phyloP scores from a whole-genome alignment of 306 rosid species.

The Fragaria nilgerrensis region DNA sequence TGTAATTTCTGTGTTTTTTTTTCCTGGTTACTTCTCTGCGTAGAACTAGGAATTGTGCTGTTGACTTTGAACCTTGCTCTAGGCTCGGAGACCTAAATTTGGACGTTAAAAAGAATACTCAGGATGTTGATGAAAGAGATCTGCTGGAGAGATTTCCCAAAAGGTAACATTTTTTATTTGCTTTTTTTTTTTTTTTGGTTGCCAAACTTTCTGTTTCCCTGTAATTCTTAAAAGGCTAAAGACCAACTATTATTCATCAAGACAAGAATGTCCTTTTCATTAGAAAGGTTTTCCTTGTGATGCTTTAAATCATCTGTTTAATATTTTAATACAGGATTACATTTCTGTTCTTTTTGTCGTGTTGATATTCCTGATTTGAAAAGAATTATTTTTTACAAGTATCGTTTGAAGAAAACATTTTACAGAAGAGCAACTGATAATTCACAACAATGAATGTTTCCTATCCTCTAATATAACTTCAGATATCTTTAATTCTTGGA shows the following conservation, averaged over 20 bases:
- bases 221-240: slow-evolving; percentile 1
- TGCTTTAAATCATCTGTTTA: not conserved
- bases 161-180: slow-evolving; percentile 40
- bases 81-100: slow-evolving; percentile 92
- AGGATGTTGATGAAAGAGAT: slow-evolving; percentile 47
- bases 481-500: not conserved
- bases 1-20: slow-evolving; percentile 11
- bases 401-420: not conserved
- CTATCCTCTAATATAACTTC: not conserved
- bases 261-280: not conserved
- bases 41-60: slow-evolving; percentile 55
- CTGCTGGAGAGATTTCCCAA: slow-evolving; percentile 34
- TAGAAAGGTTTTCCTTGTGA: not conserved
- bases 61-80: slow-evolving; percentile 91
- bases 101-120: slow-evolving; percentile 65
- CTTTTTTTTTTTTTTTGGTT: not conserved
- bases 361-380: not conserved
- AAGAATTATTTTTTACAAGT: not conserved
- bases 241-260: not conserved
- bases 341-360: not conserved
- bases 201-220: slow-evolving; percentile 24
- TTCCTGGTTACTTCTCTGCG: slow-evolving; percentile 25
- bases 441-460: not conserved
- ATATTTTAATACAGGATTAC: not conserved
- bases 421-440: not conserved